Evolutionary conservation across 371 early-diverging fungal species (phyloP).

Genomic region (Haplosporangium sp.): DNA sequence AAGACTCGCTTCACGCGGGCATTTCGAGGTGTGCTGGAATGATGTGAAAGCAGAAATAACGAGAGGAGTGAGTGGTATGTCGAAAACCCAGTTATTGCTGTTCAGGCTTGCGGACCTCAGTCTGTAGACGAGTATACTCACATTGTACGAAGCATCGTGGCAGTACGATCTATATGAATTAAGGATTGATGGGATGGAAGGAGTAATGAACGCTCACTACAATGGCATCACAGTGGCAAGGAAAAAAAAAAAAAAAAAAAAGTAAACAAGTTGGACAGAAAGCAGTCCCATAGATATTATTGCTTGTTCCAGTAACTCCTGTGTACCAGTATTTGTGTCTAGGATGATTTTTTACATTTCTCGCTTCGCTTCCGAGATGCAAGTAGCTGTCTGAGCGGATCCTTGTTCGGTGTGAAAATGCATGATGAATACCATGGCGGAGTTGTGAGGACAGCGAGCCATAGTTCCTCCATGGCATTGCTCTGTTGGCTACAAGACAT

Average conservation of each 20-base stretch:
- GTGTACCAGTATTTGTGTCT: too few relatives aligned
- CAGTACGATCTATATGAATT: conserved; percentile 9
- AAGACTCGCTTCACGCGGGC: conserved; percentile 88
- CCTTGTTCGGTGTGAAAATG: too few relatives aligned
- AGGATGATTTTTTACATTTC: too few relatives aligned
- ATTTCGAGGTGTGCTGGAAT: conserved; percentile 78
- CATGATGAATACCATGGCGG: too few relatives aligned
- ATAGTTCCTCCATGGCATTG: too few relatives aligned
- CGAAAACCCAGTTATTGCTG: neutral
- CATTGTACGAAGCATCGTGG: conserved; percentile 48
- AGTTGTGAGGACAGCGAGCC: too few relatives aligned
- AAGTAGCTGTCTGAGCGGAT: too few relatives aligned
- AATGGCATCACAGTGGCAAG: neutral
- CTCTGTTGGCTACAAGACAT: too few relatives aligned
- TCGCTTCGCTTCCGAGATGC: too few relatives aligned
- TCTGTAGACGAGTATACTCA: conserved; percentile 15
- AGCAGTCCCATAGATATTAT: neutral
- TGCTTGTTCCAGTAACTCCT: neutral
- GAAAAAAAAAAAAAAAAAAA: conserved; percentile 28
- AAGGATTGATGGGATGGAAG: conserved; percentile 1
- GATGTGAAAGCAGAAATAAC: neutral
- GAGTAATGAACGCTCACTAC: too few relatives aligned
- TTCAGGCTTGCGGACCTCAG: too few relatives aligned
- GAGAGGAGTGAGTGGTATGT: neutral
- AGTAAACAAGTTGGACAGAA: conserved; percentile 10